Evolutionary conservation across 345 rosid species (phyloP).

Genomic region (Sisymbrium altissimum): DNA sequence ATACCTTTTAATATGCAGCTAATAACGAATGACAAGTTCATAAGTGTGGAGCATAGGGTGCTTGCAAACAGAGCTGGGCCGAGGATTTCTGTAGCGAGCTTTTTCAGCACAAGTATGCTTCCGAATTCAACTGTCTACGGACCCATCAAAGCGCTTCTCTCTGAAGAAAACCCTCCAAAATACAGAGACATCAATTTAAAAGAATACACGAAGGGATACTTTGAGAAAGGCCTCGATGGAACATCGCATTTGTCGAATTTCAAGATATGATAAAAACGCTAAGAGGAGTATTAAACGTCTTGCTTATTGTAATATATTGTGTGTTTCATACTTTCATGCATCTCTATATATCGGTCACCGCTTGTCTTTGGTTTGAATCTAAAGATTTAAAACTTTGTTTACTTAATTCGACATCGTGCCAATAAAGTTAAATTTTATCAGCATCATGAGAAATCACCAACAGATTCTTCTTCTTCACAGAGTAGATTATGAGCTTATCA

Average conservation of each 20-base stretch:
- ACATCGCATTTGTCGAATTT: constrained; percentile 24
- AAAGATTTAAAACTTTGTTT: background rate
- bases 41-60: constrained; percentile 40
- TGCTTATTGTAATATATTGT: background rate
- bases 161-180: constrained; percentile 38
- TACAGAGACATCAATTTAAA: constrained; percentile 16
- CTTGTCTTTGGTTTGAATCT: too few relatives aligned
- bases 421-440: background rate
- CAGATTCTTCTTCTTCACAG: background rate
- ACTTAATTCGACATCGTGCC: background rate
- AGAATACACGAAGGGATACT: constrained; percentile 24
- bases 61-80: constrained; percentile 30
- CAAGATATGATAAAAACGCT: constrained; percentile 23
- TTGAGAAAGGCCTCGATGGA: constrained; percentile 31
- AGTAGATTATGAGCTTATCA: background rate
- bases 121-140: constrained; percentile 26
- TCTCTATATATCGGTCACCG: too few relatives aligned
- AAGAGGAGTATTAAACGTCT: too few relatives aligned
- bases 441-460: background rate
- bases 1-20: constrained; percentile 24
- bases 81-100: constrained; percentile 43
- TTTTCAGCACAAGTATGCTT: constrained; percentile 23
- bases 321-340: background rate
- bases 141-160: constrained; percentile 42
- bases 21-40: constrained; percentile 41